Evolutionary conservation across 805 yeast genomes (phyloP), one percentile per base, ranked within the genome.

Genomic region (Saturnispora saitoi): DNA sequence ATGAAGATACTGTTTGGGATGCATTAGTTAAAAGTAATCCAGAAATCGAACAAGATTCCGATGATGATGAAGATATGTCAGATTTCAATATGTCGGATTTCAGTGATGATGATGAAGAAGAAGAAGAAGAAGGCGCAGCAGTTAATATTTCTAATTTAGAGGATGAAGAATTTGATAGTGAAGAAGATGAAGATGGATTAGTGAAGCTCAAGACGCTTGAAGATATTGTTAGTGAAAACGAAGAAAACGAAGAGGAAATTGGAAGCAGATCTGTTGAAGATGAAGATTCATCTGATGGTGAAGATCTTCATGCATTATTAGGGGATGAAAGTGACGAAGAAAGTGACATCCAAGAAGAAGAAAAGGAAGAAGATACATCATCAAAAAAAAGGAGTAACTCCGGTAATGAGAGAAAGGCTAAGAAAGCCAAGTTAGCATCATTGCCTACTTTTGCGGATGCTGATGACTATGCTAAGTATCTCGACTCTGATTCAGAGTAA

Each of bases 371-470:
- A 15, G 44, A 43, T 49, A 48, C 32, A 26, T 40, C 20, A 36
- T 51, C 46, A 20, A 54, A 48, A 50, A 62, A 55, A 55, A 49
- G 64, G 53, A 40, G 48, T 7, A 38, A 44, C 29, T 58, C 58
- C 6, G 56, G 32, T 3, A 42, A 43, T 14, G 42, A 30, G 12
- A 44, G 44, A 30, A 61, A 58, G 51, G 61, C 57, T 48, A 51
- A 53, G 42, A 78, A 72, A 61, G 66, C 71, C 42, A 81, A 77
- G 63, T 68, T 85, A 58, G 81, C 77, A 59, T 78, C 75, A 42
- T 70, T 90, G 51, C 97, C 97, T 20, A 72, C 80, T 19, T 90
- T 88, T 69, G 97, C 96, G 1, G 81, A 89, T 42, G 95, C 81
- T 9, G 96, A 86, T 38, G 95, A 86, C 52, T 89, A 88, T 62